Base-by-base conservation (phyloP, 306 rosid species). In the Phaseolus lunatus region DNA sequence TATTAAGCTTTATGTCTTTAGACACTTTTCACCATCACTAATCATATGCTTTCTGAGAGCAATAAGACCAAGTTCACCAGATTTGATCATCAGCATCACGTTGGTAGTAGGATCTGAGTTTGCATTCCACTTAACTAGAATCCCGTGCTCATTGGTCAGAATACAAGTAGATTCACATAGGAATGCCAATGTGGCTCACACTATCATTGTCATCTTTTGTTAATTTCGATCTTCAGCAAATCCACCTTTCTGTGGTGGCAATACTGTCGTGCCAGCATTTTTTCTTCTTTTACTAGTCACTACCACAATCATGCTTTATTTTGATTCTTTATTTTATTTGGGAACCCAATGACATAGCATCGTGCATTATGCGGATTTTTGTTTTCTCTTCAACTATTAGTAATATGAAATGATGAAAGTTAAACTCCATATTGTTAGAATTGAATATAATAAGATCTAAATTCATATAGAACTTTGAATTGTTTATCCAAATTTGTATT, bases 121-220 rank as follows among this genome's bases (percentile, higher is more conserved):
- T 83, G 92, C 87, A 82, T 84, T 88, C 97, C 97, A 91, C 94
- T 87, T 47, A 27, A 37, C 45, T 37, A 70, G 85, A 78, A 85
- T 86, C 85, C 44, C 76, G 81, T 74, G 82, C 87, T 78, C 81
- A 68, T 82, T 71, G 67, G 80, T 37, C 66, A 78, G 69, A 83
- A 82, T 79, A 76, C 77, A 63, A 79, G 80, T 78, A 64, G 62
- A 49, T 57, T 72, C 63, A 82, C 72, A 37, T 57, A 66, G 58
- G 75, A 48, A 66, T 67, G 53, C 80, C 70, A 43, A 44, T 71
- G 82, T 71, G 82, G 75, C 24, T 70, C 54, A 69, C 78, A 43
- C 67, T 76, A 81, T 20, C 39, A 75, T 58, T 56, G 58, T 44
- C 75, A 53, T 65, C 29, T 44, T 57, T 47, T 33, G 15, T 70